Conservation (phyloP, 176 grass and related monocot species). For the Echinochloa phyllopogon region DNA sequence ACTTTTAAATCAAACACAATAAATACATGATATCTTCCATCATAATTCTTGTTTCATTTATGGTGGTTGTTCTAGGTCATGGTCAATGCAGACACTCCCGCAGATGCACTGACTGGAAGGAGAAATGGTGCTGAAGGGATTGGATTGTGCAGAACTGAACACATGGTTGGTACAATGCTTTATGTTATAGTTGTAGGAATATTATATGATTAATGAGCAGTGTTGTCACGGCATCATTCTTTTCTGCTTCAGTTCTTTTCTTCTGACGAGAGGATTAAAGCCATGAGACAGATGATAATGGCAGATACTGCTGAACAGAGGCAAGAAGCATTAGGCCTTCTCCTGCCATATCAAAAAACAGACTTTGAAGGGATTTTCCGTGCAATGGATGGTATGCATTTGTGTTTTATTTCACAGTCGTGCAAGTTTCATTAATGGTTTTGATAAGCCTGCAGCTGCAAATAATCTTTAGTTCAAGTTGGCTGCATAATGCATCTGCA, state of each 20-base stretch:
- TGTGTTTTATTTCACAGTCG: not conserved
- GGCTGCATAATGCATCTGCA: not conserved
- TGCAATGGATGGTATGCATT: slow-evolving; percentile 82
- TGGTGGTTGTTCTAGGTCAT: slow-evolving; percentile 64
- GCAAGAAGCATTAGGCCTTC: slow-evolving; percentile 71
- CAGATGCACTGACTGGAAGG: slow-evolving; percentile 80
- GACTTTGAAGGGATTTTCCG: slow-evolving; percentile 97
- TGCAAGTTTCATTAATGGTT: not conserved
- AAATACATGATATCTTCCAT: not conserved
- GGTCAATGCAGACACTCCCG: slow-evolving; percentile 97
- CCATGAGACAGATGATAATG: slow-evolving; percentile 97
- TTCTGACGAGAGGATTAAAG: slow-evolving; percentile 94
- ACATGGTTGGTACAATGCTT: slow-evolving; percentile 64
- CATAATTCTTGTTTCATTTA: slow-evolving; percentile 17
- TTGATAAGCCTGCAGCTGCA: not conserved
- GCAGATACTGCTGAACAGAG: slow-evolving; percentile 71
- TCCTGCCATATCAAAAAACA: slow-evolving; percentile 81
- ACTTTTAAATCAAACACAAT: not conserved
- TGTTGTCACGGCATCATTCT: not conserved
- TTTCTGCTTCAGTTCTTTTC: slow-evolving; percentile 80
- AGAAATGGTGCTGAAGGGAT: slow-evolving; percentile 93
- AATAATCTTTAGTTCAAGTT: slow-evolving; percentile 4
- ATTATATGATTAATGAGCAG: not conserved
- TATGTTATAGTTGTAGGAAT: not conserved
- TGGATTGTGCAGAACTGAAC: slow-evolving; percentile 91